Evolutionary conservation across 1,284 basidiomycete genomes (phyloP).

Genomic region (Hemileia vastatrix): DNA sequence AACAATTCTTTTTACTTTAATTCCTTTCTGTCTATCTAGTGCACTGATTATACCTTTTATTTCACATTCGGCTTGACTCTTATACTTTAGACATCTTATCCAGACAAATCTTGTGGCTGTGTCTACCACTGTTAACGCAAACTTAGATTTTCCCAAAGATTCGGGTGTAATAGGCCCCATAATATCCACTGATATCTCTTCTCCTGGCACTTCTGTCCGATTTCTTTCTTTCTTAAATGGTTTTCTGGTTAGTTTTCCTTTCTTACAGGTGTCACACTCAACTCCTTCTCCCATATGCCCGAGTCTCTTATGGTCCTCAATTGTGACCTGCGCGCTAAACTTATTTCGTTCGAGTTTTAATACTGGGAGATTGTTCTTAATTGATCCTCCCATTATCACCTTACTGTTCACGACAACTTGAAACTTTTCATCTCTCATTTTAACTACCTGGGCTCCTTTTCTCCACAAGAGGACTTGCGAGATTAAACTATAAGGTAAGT

Average conservation of each 20-base stretch:
- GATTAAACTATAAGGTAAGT: too few species aligned
- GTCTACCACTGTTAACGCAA: constrained; percentile 7
- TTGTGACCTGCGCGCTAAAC: too few species aligned
- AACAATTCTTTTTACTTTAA: constrained; percentile 1
- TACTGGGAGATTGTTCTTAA: too few species aligned
- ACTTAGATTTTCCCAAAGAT: constrained; percentile 12
- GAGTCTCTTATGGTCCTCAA: too few species aligned
- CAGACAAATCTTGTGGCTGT: background rate
- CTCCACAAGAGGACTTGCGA: too few species aligned
- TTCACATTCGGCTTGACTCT: background rate
- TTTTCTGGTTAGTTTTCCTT: constrained; percentile 9
- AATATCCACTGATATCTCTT: constrained; percentile 11
- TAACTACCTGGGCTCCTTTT: too few species aligned
- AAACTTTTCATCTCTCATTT: too few species aligned
- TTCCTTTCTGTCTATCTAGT: background rate
- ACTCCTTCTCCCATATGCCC: too few species aligned
- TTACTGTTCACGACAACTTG: too few species aligned
- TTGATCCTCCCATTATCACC: too few species aligned
- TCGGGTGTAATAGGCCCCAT: constrained; percentile 11
- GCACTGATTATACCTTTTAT: background rate
- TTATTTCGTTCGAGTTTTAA: too few species aligned
- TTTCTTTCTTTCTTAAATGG: constrained; percentile 3
- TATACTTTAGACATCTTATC: background rate
- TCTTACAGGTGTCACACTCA: background rate
- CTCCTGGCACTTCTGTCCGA: background rate